A percentile compares a stretch with the other conserved stretches of the same genome.
phyloP scores from a whole-genome alignment of 768 basidiomycete genomes.

The Tubosaeta brunneosetosa region DNA sequence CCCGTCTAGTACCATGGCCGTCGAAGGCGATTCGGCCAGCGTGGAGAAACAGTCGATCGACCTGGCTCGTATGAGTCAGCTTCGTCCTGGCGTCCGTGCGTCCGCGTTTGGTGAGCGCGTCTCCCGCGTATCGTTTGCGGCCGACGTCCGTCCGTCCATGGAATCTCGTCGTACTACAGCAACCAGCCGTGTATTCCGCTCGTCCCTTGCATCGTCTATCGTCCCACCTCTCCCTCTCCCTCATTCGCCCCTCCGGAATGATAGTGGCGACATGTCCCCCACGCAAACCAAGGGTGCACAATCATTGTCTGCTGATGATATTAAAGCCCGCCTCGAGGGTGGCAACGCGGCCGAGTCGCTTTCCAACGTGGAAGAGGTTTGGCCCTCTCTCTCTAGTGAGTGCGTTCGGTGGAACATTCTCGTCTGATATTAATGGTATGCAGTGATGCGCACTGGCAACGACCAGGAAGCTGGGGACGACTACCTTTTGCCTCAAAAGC shows the following conservation, averaged over 20 bases:
- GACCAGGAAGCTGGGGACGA: conserved; percentile 32
- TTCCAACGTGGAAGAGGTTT: conserved; percentile 50
- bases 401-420: conserved; percentile 1
- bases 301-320: conserved; percentile 56
- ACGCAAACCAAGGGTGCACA: conserved; percentile 41
- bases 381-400: conserved; percentile 67
- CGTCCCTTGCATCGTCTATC: conserved; percentile 37
- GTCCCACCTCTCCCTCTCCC: conserved; percentile 39
- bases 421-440: conserved; percentile 5
- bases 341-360: conserved; percentile 28
- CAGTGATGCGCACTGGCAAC: conserved; percentile 71
- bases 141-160: conserved; percentile 46
- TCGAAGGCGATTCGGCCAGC: conserved; percentile 36
- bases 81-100: conserved; percentile 53
- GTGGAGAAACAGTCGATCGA: conserved; percentile 40
- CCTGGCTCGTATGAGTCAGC: conserved; percentile 35
- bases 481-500: conserved; percentile 40
- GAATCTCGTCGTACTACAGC: conserved; percentile 41
- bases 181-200: conserved; percentile 42
- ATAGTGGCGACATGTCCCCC: conserved; percentile 36
- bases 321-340: conserved; percentile 47
- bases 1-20: conserved; percentile 39
- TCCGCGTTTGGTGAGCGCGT: conserved; percentile 46
- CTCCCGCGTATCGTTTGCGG: conserved; percentile 67
- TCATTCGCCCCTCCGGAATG: conserved; percentile 17